phyloP scores from a whole-genome alignment of 1,284 basidiomycete species.

The Neonothopanus nambi region DNA sequence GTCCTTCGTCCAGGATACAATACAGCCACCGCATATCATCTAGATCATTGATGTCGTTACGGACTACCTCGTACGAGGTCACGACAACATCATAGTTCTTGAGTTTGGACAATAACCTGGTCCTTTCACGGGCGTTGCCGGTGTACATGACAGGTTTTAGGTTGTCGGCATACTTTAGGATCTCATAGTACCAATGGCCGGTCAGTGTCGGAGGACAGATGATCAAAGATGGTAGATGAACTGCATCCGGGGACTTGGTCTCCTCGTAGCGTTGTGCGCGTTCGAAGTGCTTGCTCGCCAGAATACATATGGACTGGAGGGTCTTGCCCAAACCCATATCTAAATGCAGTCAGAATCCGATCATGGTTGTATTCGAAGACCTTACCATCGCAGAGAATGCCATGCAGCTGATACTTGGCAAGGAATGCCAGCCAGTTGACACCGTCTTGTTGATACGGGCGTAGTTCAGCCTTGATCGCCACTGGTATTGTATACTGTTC shows the following conservation, averaged over 20 bases:
- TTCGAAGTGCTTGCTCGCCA: conserved; percentile 93
- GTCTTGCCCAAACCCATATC: conserved; percentile 99
- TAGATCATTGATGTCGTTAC: conserved; percentile 88
- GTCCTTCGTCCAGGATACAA: conserved; percentile 97
- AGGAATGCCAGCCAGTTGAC: conserved; percentile 99
- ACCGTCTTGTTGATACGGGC: conserved; percentile 98
- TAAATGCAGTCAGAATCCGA: conserved; percentile 30
- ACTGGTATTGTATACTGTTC: conserved; percentile 90
- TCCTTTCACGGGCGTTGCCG: conserved; percentile 88
- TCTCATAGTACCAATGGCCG: conserved; percentile 99
- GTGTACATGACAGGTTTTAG: conserved; percentile 88
- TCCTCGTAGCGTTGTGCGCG: conserved; percentile 70
- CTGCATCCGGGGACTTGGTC: conserved; percentile 74
- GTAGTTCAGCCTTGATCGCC: conserved; percentile 89
- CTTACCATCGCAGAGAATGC: conserved; percentile 96
- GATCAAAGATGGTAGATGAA: conserved; percentile 92
- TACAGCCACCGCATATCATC: conserved; percentile 87
- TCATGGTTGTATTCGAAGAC: conserved; percentile 2
- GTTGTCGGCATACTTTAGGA: conserved; percentile 89
- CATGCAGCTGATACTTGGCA: conserved; percentile 96
- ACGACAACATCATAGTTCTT: conserved; percentile 85
- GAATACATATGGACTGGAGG: conserved; percentile 96
- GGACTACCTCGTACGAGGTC: conserved; percentile 96
- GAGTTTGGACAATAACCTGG: conserved; percentile 66
- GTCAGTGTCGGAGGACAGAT: conserved; percentile 96